A percentile compares a stretch with the other conserved stretches of the same genome.
Conservation (phyloP, 352 stramenopile genomes). For the Pythium scleroteichum region DNA sequence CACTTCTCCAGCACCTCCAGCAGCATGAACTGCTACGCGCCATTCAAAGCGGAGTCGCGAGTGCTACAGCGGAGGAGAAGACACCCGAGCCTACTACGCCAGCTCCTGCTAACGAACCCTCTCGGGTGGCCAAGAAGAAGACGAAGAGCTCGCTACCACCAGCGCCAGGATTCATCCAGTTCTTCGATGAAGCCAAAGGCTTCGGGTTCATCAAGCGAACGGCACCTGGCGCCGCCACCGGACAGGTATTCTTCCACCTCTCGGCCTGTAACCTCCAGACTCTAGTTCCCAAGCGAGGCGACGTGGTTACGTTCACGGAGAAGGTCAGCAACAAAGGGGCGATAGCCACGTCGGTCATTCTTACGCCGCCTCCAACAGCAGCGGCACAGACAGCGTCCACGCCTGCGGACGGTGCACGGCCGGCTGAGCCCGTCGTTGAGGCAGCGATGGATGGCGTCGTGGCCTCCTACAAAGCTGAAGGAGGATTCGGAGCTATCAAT, state of each 20-base stretch:
- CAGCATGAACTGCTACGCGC: slow-evolving; percentile 4
- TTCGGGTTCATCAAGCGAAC: slow-evolving; percentile 11
- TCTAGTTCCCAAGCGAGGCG: slow-evolving; percentile 3
- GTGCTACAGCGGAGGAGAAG: neutral
- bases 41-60: neutral
- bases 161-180: neutral
- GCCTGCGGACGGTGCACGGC: neutral
- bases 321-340: neutral
- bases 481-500: slow-evolving; percentile 2
- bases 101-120: neutral
- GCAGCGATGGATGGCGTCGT: neutral
- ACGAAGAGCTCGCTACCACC: neutral
- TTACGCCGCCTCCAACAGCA: too few species aligned
- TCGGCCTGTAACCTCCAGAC: neutral
- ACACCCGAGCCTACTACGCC: neutral
- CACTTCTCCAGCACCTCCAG: neutral
- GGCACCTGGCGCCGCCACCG: neutral
- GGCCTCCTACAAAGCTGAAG: neutral
- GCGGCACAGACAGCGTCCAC: too few species aligned
- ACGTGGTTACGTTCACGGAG: slow-evolving; percentile 9
- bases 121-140: neutral
- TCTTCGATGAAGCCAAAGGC: slow-evolving; percentile 5
- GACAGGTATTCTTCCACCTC: slow-evolving; percentile 9
- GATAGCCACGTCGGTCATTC: neutral
- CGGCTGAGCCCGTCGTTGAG: neutral